Percentiles rank a stretch among this genome's conserved stretches.
Conservation (phyloP, 805 yeast species). For the Pichia californica region DNA sequence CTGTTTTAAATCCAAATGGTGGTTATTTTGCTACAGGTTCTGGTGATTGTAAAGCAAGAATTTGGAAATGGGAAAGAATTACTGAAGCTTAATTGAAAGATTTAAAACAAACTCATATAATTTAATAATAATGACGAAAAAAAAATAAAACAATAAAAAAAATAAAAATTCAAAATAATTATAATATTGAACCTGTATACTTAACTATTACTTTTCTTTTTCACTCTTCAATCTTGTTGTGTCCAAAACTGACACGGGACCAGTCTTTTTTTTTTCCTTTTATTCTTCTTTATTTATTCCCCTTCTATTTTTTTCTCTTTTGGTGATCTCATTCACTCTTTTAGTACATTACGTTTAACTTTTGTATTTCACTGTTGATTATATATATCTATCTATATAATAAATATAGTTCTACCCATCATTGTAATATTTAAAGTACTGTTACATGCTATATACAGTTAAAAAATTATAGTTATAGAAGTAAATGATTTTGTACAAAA, state of each 20-base stretch:
- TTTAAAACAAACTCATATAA: too few species aligned
- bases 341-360: background rate
- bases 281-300: background rate
- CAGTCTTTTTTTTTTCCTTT: too few species aligned
- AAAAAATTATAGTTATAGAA: too few species aligned
- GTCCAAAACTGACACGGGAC: too few species aligned
- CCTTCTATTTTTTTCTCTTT: background rate
- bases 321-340: background rate
- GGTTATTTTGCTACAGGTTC: constrained; percentile 95
- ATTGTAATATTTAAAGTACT: too few species aligned
- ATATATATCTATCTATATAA: too few species aligned
- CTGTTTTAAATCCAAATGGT: constrained; percentile 55
- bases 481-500: too few species aligned
- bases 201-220: background rate
- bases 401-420: too few species aligned
- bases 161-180: background rate
- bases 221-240: background rate
- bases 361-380: too few species aligned
- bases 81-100: constrained; percentile 9
- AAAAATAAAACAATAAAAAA: too few species aligned
- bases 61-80: constrained; percentile 76
- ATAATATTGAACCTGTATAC: background rate
- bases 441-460: too few species aligned
- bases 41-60: constrained; percentile 96
- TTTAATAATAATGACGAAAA: background rate